These are phyloP conservation scores for Solanum tarijense DNA, from an alignment of 257 asterid genomes.

Conservation along the genomic window DNA sequence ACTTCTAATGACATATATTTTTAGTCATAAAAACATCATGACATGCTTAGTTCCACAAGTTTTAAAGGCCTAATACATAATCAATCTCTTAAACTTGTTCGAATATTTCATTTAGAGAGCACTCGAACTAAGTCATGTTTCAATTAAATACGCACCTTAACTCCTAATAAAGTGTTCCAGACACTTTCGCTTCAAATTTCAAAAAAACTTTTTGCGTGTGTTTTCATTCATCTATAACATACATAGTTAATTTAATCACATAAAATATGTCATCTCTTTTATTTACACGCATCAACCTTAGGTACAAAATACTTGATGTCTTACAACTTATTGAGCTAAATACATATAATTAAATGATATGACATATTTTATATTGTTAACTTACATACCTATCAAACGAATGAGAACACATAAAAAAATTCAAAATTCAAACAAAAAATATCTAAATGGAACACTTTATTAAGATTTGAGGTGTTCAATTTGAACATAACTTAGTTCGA, in stretches of 20 bases:
- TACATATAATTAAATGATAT: too few relatives aligned
- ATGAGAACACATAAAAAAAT: not conserved
- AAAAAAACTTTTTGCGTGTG: too few relatives aligned
- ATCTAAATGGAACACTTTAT: not conserved
- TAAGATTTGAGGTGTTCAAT: not conserved
- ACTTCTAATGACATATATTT: not conserved
- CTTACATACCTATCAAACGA: not conserved
- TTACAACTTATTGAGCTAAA: not conserved
- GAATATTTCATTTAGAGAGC: not conserved
- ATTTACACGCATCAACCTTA: not conserved
- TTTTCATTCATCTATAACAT: not conserved
- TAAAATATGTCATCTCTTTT: not conserved
- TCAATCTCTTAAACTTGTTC: not conserved
- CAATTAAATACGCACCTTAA: too few relatives aligned
- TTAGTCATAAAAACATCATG: not conserved
- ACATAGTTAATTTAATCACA: not conserved
- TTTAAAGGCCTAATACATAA: not conserved
- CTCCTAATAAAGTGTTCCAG: not conserved
- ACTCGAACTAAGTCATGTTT: not conserved
- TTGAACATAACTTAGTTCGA: not conserved
- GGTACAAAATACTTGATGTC: not conserved
- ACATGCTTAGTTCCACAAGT: not conserved
- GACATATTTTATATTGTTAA: too few relatives aligned
- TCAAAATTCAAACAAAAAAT: not conserved
- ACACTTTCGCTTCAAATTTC: not conserved